phyloP scores from a whole-genome alignment of 2,329 filamentous ascomycete species.

The Colletotrichum tabaci region DNA sequence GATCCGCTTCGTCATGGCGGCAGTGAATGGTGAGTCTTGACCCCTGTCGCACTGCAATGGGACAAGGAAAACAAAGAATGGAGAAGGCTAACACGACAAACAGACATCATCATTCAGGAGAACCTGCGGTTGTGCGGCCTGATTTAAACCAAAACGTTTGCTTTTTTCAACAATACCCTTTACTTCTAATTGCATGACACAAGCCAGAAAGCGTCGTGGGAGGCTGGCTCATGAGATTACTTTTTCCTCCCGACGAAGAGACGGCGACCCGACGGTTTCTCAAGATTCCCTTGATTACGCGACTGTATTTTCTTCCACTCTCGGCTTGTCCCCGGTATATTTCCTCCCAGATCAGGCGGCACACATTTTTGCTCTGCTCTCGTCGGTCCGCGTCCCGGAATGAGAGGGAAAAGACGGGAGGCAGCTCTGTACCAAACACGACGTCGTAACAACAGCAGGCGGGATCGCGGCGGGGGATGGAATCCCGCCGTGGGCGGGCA shows the following conservation, averaged over 20 bases:
- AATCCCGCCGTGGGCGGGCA: not conserved
- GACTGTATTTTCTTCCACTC: conserved; percentile 41
- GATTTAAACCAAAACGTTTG: conserved; percentile 75
- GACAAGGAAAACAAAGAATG: conserved; percentile 20
- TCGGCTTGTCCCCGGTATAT: conserved; percentile 37
- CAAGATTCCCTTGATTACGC: conserved; percentile 42
- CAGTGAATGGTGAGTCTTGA: conserved; percentile 87
- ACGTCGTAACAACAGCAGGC: conserved; percentile 32
- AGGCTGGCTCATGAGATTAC: conserved; percentile 43
- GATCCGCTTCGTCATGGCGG: conserved; percentile 99
- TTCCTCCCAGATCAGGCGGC: conserved; percentile 28
- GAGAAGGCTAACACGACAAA: conserved; percentile 13
- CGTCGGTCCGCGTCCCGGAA: conserved; percentile 33
- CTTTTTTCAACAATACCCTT: conserved; percentile 60
- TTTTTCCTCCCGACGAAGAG: conserved; percentile 36
- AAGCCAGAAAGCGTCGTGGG: conserved; percentile 42
- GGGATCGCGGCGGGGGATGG: conserved; percentile 17
- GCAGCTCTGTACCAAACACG: conserved; percentile 41
- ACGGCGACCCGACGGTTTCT: conserved; percentile 42
- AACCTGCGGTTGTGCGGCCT: conserved; percentile 97
- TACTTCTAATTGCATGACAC: conserved; percentile 50
- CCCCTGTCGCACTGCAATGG: too few species aligned
- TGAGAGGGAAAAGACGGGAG: conserved; percentile 23
- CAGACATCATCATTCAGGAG: conserved; percentile 99
- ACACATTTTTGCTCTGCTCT: conserved; percentile 32